Evolutionary conservation across 2,329 filamentous ascomycete genomes (phyloP).

Genomic region (Dothideomycetes sp.): DNA sequence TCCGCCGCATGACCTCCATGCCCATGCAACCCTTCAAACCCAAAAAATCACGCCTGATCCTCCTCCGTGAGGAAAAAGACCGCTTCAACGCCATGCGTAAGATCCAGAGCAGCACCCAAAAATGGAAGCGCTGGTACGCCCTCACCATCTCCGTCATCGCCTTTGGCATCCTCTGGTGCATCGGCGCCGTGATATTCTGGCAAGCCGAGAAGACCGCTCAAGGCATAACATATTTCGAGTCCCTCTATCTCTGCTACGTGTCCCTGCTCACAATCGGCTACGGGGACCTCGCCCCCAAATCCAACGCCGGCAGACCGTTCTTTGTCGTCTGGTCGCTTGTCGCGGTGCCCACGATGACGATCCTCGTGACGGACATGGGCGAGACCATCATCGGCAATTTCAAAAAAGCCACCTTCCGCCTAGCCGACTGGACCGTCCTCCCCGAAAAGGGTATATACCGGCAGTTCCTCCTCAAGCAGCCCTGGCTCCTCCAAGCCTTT

Average conservation of each 20-base stretch:
- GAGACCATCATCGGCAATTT: conserved; percentile 66
- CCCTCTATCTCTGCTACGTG: conserved; percentile 78
- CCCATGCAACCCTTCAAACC: conserved; percentile 10
- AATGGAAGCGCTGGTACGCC: conserved; percentile 62
- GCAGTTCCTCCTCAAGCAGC: conserved; percentile 37
- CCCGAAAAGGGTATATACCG: conserved; percentile 49
- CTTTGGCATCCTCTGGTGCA: conserved; percentile 68
- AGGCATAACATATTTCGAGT: conserved; percentile 61
- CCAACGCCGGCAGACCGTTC: conserved; percentile 68
- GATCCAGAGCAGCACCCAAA: conserved; percentile 57
- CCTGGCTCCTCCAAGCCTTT: conserved; percentile 29
- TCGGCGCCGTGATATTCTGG: conserved; percentile 70
- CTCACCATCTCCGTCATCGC: conserved; percentile 55
- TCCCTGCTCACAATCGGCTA: conserved; percentile 80
- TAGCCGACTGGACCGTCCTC: conserved; percentile 57
- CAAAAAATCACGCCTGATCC: conserved; percentile 35
- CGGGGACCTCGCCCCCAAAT: conserved; percentile 66
- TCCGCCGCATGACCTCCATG: conserved; percentile 11
- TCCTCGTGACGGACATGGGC: conserved; percentile 72
- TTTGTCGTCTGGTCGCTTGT: conserved; percentile 91
- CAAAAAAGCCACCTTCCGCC: conserved; percentile 47
- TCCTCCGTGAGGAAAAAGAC: conserved; percentile 42
- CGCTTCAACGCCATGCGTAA: conserved; percentile 49
- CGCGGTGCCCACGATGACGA: conserved; percentile 77
- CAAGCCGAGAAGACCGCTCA: conserved; percentile 43